Conservation (phyloP, 345 rosid genomes). For the Gossypium anomalum region DNA sequence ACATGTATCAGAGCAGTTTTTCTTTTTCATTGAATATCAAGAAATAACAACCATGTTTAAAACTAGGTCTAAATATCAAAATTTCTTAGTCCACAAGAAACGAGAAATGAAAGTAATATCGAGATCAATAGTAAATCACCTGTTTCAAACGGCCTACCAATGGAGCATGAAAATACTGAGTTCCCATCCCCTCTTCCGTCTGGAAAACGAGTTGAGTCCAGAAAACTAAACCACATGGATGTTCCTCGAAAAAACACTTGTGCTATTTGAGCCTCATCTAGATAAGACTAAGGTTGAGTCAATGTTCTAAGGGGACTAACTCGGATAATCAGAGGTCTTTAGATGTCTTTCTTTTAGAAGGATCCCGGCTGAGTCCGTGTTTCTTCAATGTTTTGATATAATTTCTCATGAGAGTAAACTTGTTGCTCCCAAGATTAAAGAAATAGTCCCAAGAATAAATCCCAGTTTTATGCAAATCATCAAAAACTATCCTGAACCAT, state of each 20-base stretch:
- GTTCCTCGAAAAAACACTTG: neutral
- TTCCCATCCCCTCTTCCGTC: neutral
- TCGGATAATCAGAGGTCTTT: neutral
- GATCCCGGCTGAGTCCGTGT: slow-evolving; percentile 89
- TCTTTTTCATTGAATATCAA: neutral
- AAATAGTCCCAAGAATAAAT: slow-evolving; percentile 90
- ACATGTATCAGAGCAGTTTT: neutral
- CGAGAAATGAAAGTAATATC: neutral
- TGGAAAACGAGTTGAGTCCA: neutral
- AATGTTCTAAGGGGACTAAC: neutral
- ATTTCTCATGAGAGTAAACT: slow-evolving; percentile 71
- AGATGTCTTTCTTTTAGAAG: slow-evolving; percentile 42
- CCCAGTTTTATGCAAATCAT: slow-evolving; percentile 93
- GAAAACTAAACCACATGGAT: neutral
- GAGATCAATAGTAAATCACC: neutral
- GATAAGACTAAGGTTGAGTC: neutral
- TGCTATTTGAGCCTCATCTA: neutral
- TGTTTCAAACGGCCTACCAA: neutral
- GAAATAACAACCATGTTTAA: neutral
- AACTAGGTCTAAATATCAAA: neutral
- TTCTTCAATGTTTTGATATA: slow-evolving; percentile 72
- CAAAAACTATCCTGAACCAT: slow-evolving; percentile 67
- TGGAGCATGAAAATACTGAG: too few relatives aligned
- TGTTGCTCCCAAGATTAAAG: slow-evolving; percentile 74
- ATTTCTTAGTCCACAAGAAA: neutral